Base-by-base conservation (phyloP, 1,139 yeast species). In the Yamadazyma diddensiae region DNA sequence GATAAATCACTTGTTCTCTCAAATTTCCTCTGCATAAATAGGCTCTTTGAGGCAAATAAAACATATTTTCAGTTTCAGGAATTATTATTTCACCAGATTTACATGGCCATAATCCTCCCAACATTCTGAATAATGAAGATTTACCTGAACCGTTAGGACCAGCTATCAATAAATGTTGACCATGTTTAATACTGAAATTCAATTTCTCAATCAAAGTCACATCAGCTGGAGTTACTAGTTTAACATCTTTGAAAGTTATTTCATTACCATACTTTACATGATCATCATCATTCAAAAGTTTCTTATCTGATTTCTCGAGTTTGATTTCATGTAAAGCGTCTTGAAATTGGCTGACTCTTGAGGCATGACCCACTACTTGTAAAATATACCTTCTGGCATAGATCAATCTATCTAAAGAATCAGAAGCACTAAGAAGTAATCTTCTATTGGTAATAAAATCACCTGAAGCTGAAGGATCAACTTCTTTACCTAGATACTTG, bases 71-170 rank as follows among this genome's bases (percentile, higher is more conserved):
- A 5, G 79, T 65, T 25, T 72, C 72, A 8, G 95, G 95, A 31
- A 86, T 77, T 5, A 73, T 71, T 29, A 86, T 73, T 22, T 68
- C 62, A 20, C 86, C 80, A 18, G 64, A 73, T 31, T 75, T 73
- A 15, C 90, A 82, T 2, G 94, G 95, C 97, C 97, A 90, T 44
- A 90, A 69, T 0, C 96, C 96, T 35, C 97, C 97, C 31, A 90
- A 70, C 53, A 90, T 77, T 53, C 97, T 74, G 58, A 90, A 90
- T 38, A 90, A 63, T 0, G 97, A 88, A 0, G 96, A 87, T 58
- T 90, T 90, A 22, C 97, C 97, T 37, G 95, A 85, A 2, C 97
- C 97, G 53, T 90, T 90, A 6, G 97, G 97, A 0, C 97, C 97
- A 6, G 92, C 92, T 53, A 90, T 88, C 38, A 90, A 69, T 37